Base-by-base conservation (phyloP, 192 early-diverging fungal genomes). In the Mortierella hygrophila region DNA sequence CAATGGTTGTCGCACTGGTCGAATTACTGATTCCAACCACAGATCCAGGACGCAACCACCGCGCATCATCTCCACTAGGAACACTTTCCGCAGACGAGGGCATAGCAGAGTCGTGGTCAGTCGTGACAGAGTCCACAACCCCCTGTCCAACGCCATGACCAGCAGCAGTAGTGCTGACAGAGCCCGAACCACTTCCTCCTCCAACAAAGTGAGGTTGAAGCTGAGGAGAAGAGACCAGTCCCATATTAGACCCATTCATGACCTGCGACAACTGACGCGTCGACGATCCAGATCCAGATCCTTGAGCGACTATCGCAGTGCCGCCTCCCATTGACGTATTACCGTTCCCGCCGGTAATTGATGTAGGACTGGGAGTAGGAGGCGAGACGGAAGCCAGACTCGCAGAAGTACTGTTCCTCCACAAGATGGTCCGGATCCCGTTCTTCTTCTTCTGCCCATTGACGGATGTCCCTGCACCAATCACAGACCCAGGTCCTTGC, bases 341-440 rank as follows among this genome's bases (percentile, higher is more conserved):
- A 10, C 70, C 70, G 23, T 42, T 74, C 3, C 44, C 54, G 40
- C 11, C 11, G 37, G 47, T 52, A 21, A 16, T 16, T 0, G 74
- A 32, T 37, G 54, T 21, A 29, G 77, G 41, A 20, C 41, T 4
- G 3, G 69, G 9, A 7, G 23, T 11, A 21, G 47, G 29, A 10
- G 83, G 46, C 18, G 79, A 75, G 0, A 57, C 49, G 29, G 83
- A 80, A 15, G 83, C n/a, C 37, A 85, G 42, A 32, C 83, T 85
- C 55, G 80, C 42, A 21, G 83, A 76, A 5, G 83, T 86, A 44
- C 84, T 81, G 20, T 86, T 86, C 35, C 79, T 76, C 75, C 74
- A 86, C 71, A 86, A 63, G 26, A 86, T 41, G 40, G 47, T 77
- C 42, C 69, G 76, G 72, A 86, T 81, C 32, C 78, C 79, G 18